A percentile compares a stretch with the other conserved stretches of the same genome.
Evolutionary conservation across 2,329 filamentous ascomycete species (phyloP).

Genomic region (Pyricularia grisea): DNA sequence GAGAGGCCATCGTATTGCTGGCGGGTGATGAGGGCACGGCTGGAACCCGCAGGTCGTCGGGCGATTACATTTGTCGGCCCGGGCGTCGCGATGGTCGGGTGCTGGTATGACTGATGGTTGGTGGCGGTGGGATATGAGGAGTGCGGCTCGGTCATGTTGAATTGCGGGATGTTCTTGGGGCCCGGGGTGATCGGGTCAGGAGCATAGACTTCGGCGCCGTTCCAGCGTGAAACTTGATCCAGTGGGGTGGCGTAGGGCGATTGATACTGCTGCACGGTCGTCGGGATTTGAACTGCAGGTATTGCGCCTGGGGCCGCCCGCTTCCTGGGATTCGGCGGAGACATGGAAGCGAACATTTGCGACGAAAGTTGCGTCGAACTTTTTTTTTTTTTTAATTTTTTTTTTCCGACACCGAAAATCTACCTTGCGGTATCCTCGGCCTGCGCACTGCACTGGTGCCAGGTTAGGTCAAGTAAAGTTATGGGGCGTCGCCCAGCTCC

Average conservation of each 20-base stretch:
- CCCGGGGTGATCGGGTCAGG: slow-evolving; percentile 25
- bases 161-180: slow-evolving; percentile 24
- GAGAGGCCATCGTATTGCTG: slow-evolving; percentile 24
- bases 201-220: slow-evolving; percentile 23
- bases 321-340: slow-evolving; percentile 51
- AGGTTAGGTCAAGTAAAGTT: slow-evolving; percentile 1
- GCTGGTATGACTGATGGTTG: slow-evolving; percentile 17
- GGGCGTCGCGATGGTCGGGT: slow-evolving; percentile 14
- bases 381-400: background rate
- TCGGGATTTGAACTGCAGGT: slow-evolving; percentile 42
- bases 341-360: slow-evolving; percentile 25
- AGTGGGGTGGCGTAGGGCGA: slow-evolving; percentile 35
- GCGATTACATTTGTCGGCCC: slow-evolving; percentile 41
- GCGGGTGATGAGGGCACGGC: slow-evolving; percentile 35
- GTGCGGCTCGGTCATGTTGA: slow-evolving; percentile 25
- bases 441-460: background rate
- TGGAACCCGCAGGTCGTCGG: slow-evolving; percentile 32
- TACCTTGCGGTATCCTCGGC: background rate
- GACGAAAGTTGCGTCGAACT: background rate
- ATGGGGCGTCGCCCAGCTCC: background rate
- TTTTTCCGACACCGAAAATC: background rate
- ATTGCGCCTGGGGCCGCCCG: slow-evolving; percentile 57
- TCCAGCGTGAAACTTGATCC: slow-evolving; percentile 39
- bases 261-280: slow-evolving; percentile 42
- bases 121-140: slow-evolving; percentile 15